Percentiles rank a stretch among this genome's conserved stretches.
Evolutionary conservation across 352 stramenopile species (phyloP).

Genomic region (Aphanomyces stellatus): DNA sequence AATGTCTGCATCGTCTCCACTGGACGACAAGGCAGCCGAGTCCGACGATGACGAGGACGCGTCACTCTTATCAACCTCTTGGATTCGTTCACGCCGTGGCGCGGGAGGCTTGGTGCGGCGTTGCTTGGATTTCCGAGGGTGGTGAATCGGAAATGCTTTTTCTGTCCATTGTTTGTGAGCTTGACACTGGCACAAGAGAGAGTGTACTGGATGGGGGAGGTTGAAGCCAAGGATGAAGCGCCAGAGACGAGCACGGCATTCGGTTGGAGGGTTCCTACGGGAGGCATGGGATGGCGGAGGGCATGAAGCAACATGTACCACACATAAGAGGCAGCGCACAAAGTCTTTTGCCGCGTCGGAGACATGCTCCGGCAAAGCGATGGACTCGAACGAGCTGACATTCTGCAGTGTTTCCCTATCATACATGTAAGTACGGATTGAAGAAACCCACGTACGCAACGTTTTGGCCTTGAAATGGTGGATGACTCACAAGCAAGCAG

Average conservation of each 20-base stretch:
- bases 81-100: neutral
- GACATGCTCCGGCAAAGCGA: neutral
- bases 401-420: constrained; percentile 18
- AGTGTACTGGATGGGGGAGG: neutral
- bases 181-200: neutral
- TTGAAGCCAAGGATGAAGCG: constrained; percentile 14
- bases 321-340: constrained; percentile 1
- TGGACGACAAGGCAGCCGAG: neutral
- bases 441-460: constrained; percentile 40
- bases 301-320: neutral
- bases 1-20: constrained; percentile 14
- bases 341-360: constrained; percentile 4
- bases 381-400: neutral
- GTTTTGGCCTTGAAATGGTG: constrained; percentile 65
- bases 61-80: neutral
- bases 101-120: neutral
- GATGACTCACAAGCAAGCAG: constrained; percentile 48
- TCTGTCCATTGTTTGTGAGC: neutral
- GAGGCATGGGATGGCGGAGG: neutral
- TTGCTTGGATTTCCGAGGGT: neutral
- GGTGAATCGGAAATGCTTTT: neutral
- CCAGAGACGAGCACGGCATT: neutral
- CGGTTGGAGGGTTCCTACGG: constrained; percentile 12
- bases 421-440: too few relatives aligned
- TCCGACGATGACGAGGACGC: neutral